Evolutionary conservation across 2,329 filamentous ascomycete genomes (phyloP).

Genomic region (Diplodia scrobiculata): DNA sequence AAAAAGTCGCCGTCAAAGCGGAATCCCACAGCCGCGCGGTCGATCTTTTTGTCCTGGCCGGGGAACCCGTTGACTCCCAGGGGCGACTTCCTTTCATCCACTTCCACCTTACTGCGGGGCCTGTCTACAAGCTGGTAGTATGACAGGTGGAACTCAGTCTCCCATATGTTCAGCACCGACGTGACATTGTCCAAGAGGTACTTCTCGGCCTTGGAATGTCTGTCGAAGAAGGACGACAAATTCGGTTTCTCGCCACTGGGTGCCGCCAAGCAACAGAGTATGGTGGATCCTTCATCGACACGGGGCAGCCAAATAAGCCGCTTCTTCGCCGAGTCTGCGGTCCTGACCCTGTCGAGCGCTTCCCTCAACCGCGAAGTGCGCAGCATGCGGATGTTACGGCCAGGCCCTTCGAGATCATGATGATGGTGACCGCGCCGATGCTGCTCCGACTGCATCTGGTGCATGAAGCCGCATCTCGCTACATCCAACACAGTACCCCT

Average conservation of each 20-base stretch:
- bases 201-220: constrained; percentile 32
- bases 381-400: constrained; percentile 1
- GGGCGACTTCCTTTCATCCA: neutral
- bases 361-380: neutral
- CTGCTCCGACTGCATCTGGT: neutral
- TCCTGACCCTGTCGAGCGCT: neutral
- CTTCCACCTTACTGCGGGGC: neutral
- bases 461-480: constrained; percentile 3
- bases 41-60: constrained; percentile 18
- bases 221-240: constrained; percentile 34
- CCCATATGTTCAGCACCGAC: constrained; percentile 37
- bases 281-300: neutral
- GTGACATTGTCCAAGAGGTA: constrained; percentile 37
- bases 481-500: constrained; percentile 4
- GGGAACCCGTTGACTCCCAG: neutral
- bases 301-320: constrained; percentile 16
- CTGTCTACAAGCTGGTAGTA: constrained; percentile 33
- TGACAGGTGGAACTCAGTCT: constrained; percentile 39
- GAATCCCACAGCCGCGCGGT: constrained; percentile 35
- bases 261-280: constrained; percentile 31
- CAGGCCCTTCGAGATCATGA: neutral
- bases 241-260: constrained; percentile 27
- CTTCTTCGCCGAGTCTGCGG: constrained; percentile 20
- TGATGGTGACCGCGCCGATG: neutral
- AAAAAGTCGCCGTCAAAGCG: constrained; percentile 41